Percentiles rank a stretch among this genome's conserved stretches.
Evolutionary conservation across 2,329 filamentous ascomycete species (phyloP).

Genomic region (Shiraia bambusicola): DNA sequence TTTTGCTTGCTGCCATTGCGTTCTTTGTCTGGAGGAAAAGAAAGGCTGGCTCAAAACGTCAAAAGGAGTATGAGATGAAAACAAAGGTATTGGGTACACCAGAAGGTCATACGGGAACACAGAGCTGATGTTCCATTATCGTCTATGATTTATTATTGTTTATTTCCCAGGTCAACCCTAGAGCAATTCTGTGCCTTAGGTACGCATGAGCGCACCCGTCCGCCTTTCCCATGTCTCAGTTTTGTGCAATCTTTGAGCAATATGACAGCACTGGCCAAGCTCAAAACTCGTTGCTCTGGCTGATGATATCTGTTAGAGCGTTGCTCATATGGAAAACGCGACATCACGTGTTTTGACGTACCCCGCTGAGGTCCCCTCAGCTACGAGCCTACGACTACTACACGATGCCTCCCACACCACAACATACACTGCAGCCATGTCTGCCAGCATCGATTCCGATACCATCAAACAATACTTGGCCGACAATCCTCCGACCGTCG

Average conservation of each 20-base stretch:
- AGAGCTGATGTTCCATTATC: no score
- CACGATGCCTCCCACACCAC: neutral
- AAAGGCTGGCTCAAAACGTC: neutral
- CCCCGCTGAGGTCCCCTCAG: neutral
- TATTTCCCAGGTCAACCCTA: no score
- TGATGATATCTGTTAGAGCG: no score
- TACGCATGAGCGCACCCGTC: no score
- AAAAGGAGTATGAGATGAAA: conserved; percentile 4
- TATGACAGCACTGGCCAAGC: neutral
- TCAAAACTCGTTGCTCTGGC: neutral
- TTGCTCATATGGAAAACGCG: neutral
- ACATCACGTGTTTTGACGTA: neutral
- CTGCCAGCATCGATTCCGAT: conserved; percentile 46
- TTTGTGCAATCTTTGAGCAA: neutral
- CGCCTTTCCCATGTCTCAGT: no score
- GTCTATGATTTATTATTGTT: no score
- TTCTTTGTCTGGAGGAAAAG: conserved; percentile 6
- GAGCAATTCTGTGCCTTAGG: no score
- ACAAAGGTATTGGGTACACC: no score
- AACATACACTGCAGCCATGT: conserved; percentile 14
- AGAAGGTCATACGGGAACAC: no score
- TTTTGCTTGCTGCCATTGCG: conserved; percentile 3
- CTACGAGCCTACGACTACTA: neutral
- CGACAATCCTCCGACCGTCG: conserved; percentile 85
- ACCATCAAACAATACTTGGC: conserved; percentile 74